Evolutionary conservation across 2,329 filamentous ascomycete genomes (phyloP), one percentile per base, ranked within the genome.

Genomic region (Hirsutella rhossiliensis): DNA sequence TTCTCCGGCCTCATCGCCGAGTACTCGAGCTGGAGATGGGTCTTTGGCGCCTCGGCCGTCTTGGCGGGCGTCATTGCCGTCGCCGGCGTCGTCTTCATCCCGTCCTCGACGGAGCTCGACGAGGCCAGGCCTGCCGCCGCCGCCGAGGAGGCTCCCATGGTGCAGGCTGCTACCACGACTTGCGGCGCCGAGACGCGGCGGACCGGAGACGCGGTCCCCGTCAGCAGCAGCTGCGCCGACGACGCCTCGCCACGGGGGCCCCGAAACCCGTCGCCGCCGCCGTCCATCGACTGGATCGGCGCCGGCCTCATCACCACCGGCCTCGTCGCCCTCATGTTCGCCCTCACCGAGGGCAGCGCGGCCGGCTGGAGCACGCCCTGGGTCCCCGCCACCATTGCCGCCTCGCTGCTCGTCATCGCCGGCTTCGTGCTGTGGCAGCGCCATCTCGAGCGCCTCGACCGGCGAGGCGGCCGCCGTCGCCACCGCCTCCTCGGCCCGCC

Each of bases 331-430:
- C 66, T 86, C 11, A 66, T 84, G 31, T 82, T 84, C 47, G 76
- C 79, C 1, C 64, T 86, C 27, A 82, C 81, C 0, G 75, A 85
- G 54, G 82, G 81, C 18, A 84, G 83, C 50, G 75, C 82, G 0
- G 75, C 80, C 2, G 81, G 82, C 5, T 87, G 82, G 82, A 57
- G 61, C 8, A 76, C 72, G 0, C 69, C 79, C 0, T 84, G 78
- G 73, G 68, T 84, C 5, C 70, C 75, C 1, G 64, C 68, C 2
- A 60, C 83, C 15, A 75, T 84, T 31, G 73, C 76, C 3, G 60
- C 80, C 4, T 72, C 79, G 0, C 15, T 82, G 11, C 48, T 79
- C 5, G 62, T 83, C 13, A 62, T 84, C 4, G 63, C 59, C 4
- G 58, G 65, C 2, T 82, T 84, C 51, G 69, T 73, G 27, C 59